Evolutionary conservation across 345 rosid genomes (phyloP), one percentile per base, ranked within the genome.

Genomic region (Sisymbrium irio): DNA sequence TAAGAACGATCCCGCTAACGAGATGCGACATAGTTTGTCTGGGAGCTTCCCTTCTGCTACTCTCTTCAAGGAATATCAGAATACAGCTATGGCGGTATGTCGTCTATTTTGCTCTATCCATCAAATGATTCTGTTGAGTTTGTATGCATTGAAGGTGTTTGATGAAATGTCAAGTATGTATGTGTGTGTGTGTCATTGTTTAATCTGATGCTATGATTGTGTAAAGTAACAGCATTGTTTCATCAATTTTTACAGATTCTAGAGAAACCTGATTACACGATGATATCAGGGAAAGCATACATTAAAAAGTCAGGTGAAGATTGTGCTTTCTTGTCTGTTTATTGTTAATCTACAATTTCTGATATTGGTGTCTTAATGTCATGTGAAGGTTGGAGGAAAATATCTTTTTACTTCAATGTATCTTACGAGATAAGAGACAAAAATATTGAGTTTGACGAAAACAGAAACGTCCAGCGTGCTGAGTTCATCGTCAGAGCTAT

Each of bases 381-480:
- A 47, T 70, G 12, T 70, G 17, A 59, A 95, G 99, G 99, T 74
- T 95, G 99, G 97, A 92, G 99, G 86, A 92, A 95, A 72, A 90
- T 95, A 56, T 88, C 97, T 5, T 95, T 85, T 78, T 95, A 88
- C 80, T 95, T 95, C 92, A 90, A 90, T 53, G 71, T 92, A 51
- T 92, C 99, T 13, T 95, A 79, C 35, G 99, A 92, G 74, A 95
- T 90, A 81, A 86, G 79, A 81, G 97, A 92, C 80, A 90, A 87
- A 91, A 86, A 82, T 8, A 95, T 92, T 74, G 99, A 92, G 62
- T 88, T 87, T 28, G 97, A 95, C 65, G 96, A 95, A 12, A 90
- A 86, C 25, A 82, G 96, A 61, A 89, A 92, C 80, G 99, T 95
- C 28, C 96, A 84, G 79, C 93, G 97, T 15, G 96, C 97, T 56